Evolutionary conservation across 345 rosid species (phyloP), one percentile per base, ranked within the genome.

Genomic region (Adansonia digitata): DNA sequence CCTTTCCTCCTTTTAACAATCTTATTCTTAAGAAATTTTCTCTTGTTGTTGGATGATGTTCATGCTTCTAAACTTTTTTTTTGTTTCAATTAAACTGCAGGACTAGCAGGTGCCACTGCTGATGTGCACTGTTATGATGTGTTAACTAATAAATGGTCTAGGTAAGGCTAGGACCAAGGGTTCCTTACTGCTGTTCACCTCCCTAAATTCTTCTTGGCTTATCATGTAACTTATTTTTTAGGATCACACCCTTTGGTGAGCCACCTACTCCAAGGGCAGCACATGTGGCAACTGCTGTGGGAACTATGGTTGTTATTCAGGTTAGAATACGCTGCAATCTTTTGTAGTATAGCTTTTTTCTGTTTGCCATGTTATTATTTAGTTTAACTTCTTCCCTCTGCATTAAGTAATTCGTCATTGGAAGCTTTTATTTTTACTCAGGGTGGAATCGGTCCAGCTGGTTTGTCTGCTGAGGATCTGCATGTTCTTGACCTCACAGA

Each of bases 381-480:
- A 9, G 22, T 34, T 22, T 12, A 71, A 71, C 63, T 51, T 71
- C 17, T 69, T 46, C 26, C 67, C n/a, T 31, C 45, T 72, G 59
- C 35, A 55, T 24, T 71, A 6, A 48, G 66, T 57, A 34, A 55
- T 68, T 68, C 63, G 71, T 59, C 37, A 77, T 61, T 29, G 3
- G 60, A 70, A 64, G 60, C 51, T 78, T 70, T 73, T 40, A 67
- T 46, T 80, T 76, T 70, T 67, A 82, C 45, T 24, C 77, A 95
- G 99, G 99, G 99, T 77, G 99, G 99, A 74, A 95, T 95, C 77
- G 98, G 99, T 77, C 99, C 98, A 29, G 97, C 95, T 86, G 99
- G 99, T 72, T 85, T 95, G 79, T 93, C 99, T 71, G 94, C 99
- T n/a, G 99, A 95, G 91, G 99, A 95, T 82, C 99, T 95, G 77